Conservation (phyloP, 2,329 filamentous ascomycete genomes). For the Seiridium cupressi region DNA sequence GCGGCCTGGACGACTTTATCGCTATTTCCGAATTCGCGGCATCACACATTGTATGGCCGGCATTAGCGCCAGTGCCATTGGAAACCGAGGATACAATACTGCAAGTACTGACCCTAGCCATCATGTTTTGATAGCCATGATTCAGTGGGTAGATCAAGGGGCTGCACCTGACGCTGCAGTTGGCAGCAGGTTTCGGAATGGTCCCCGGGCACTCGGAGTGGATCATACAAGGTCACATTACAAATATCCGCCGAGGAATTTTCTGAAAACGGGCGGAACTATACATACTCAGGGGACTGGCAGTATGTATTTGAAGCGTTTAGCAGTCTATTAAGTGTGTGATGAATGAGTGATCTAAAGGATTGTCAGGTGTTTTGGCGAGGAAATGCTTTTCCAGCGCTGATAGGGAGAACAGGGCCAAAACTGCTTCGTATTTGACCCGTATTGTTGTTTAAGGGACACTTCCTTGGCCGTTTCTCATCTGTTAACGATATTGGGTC, state of each 20-base stretch:
- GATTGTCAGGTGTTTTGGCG: too few species aligned
- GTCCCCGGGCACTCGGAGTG: not conserved
- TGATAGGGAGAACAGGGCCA: too few species aligned
- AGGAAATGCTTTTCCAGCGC: too few species aligned
- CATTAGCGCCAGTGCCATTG: not conserved
- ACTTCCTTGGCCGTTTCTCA: too few species aligned
- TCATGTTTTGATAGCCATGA: slow-evolving; percentile 1
- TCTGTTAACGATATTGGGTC: too few species aligned
- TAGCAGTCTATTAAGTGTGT: too few species aligned
- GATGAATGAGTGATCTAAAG: too few species aligned
- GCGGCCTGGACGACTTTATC: slow-evolving; percentile 41
- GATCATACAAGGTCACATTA: not conserved
- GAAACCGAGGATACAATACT: not conserved
- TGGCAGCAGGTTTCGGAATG: slow-evolving; percentile 1
- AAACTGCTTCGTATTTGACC: too few species aligned
- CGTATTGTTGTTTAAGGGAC: too few species aligned
- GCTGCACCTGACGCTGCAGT: not conserved
- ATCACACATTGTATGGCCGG: slow-evolving; percentile 36
- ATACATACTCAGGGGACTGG: not conserved
- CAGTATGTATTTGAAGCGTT: slow-evolving; percentile 3
- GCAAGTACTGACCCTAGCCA: slow-evolving; percentile 1
- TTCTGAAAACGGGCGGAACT: not conserved
- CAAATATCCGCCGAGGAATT: not conserved
- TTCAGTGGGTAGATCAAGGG: slow-evolving; percentile 6
- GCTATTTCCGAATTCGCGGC: slow-evolving; percentile 51